These are phyloP conservation scores for Fusarium sp. DNA, from an alignment of 2,329 filamentous ascomycete genomes.

Conservation along the genomic window DNA sequence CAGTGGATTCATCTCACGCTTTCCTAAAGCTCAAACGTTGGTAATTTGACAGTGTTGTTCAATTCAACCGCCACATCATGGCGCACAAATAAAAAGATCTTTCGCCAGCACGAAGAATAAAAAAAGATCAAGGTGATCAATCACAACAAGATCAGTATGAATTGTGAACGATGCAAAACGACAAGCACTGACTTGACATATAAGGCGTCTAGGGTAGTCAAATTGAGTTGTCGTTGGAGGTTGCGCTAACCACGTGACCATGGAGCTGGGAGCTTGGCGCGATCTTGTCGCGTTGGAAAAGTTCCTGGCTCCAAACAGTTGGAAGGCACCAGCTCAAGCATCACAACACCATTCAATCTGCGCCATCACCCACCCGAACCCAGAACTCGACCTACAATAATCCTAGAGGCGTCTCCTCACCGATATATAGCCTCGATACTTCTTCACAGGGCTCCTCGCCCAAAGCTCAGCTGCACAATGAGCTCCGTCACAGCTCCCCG, in stretches of 20 bases:
- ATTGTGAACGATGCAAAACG: no score
- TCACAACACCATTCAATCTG: constrained; percentile 5
- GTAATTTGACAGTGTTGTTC: no score
- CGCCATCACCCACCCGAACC: not conserved
- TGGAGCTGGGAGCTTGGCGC: constrained; percentile 32
- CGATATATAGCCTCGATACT: not conserved
- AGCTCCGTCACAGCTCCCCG: constrained; percentile 51
- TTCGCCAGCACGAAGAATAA: not conserved
- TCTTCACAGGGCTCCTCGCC: constrained; percentile 36
- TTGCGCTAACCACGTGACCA: constrained; percentile 33
- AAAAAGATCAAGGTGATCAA: not conserved
- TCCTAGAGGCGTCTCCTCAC: not conserved
- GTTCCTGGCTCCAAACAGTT: constrained; percentile 30
- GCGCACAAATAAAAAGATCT: not conserved
- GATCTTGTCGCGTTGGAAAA: constrained; percentile 45
- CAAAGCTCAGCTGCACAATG: constrained; percentile 45
- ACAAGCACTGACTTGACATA: not conserved
- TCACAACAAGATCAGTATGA: no score
- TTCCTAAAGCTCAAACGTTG: not conserved
- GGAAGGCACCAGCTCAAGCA: constrained; percentile 7
- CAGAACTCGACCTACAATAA: not conserved
- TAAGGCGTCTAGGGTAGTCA: constrained; percentile 1
- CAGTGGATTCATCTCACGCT: not conserved
- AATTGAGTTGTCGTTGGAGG: no score
- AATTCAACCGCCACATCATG: not conserved